phyloP scores from a whole-genome alignment of 2,329 filamentous ascomycete genomes.

The Cercospora citrullina region DNA sequence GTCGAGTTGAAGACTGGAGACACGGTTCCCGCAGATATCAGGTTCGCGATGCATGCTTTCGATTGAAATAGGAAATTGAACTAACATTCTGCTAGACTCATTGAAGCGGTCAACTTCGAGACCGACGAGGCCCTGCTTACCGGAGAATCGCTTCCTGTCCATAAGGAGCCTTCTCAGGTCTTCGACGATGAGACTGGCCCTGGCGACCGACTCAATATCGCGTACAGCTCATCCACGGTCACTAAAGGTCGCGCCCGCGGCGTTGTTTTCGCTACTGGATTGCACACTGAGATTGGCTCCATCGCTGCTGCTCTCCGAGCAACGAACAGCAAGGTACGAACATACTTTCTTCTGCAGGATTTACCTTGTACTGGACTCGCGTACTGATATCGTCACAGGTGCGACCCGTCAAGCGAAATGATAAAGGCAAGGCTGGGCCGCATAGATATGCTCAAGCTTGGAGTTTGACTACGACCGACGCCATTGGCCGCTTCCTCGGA shows the following conservation, averaged over 20 bases:
- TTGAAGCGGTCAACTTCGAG: constrained; percentile 43
- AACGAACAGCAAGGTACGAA: constrained; percentile 49
- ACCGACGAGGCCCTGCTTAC: constrained; percentile 74
- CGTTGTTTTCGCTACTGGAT: constrained; percentile 66
- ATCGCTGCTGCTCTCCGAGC: constrained; percentile 70
- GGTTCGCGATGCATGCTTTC: background rate
- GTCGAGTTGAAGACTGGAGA: constrained; percentile 49
- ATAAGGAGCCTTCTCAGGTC: constrained; percentile 59
- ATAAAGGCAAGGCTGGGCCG: constrained; percentile 35
- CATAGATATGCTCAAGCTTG: constrained; percentile 50
- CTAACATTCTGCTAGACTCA: constrained; percentile 40
- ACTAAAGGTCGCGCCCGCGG: constrained; percentile 68
- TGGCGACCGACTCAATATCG: constrained; percentile 69
- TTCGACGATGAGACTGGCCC: constrained; percentile 57
- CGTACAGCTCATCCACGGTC: constrained; percentile 68
- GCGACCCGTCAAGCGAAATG: constrained; percentile 39
- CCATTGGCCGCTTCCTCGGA: constrained; percentile 63
- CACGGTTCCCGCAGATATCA: constrained; percentile 51
- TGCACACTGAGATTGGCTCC: constrained; percentile 72
- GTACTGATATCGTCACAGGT: background rate
- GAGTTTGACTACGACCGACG: constrained; percentile 56
- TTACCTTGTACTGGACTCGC: background rate
- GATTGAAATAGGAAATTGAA: no score
- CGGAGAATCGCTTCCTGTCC: constrained; percentile 69
- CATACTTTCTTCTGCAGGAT: background rate